Evolutionary conservation across 73 alveolate species (phyloP), one percentile per base, ranked within the genome.

Genomic region (Stentor roeselii): DNA sequence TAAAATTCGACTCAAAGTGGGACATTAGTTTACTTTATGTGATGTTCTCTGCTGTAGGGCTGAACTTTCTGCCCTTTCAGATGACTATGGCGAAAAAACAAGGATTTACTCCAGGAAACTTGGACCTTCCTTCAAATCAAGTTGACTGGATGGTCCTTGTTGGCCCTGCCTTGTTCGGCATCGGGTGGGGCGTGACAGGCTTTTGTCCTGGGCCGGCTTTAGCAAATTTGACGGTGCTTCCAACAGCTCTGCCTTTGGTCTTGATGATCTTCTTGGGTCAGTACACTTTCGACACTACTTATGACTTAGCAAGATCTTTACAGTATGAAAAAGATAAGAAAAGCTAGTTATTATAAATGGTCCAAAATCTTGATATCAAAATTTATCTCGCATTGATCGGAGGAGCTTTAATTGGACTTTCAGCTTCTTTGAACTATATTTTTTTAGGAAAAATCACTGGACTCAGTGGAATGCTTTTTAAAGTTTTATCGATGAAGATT

Each of bases 121-220:
- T 84, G 35, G 91, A 82, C 14, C 75, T 95, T 3, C 97, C 98
- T 21, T 74, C 90, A 3, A 90, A 85, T 67, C 84, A 41, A 3
- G 40, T 94, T 15, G 99, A 97, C 87, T 76, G 75, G 27, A 89
- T 93, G 84, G 89, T 95, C 50, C 75, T 95, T 50, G 58, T 86
- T 4, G 99, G 99, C 3, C 91, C 98, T 0, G 95, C 94, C 4
- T 86, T 97, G 3, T 97, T 97, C 89, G 99, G 99, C 58, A 59
- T 95, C 40, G 99, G 99, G 42, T 96, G 99, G 99, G 99, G 99
- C 32, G 14, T 97, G 11, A 90, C 96, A 39, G 98, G 99, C 21
- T 86, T 97, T 41, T 96, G 99, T 60, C 99, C 99, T 60, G 99
- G 99, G 6, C 98, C 99, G 30, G 99, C 98, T 3, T 84, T 96